Percentiles rank a stretch among this genome's conserved stretches.
These are phyloP conservation scores for Iris macrosiphon DNA, from an alignment of 106 monocot genomes.

Conservation along the genomic window DNA sequence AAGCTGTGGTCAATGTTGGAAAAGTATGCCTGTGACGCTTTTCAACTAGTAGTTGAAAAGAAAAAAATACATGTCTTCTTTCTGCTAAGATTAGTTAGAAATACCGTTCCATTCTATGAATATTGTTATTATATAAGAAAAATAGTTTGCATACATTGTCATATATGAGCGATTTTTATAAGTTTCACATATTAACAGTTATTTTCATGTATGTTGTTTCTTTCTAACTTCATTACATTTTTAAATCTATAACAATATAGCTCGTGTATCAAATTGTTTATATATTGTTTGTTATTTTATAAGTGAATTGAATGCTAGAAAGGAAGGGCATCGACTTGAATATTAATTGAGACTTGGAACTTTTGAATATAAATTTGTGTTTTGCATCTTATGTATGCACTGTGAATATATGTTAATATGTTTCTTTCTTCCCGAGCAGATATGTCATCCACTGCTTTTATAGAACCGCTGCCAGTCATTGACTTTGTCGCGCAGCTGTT, in stretches of 20 bases:
- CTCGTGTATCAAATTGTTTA: no score
- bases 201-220: neutral
- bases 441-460: constrained; percentile 89
- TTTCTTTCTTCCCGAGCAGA: constrained; percentile 33
- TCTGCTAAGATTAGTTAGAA: no score
- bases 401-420: neutral
- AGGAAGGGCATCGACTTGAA: neutral
- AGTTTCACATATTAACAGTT: neutral
- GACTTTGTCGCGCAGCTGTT: constrained; percentile 71
- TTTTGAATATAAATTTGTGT: neutral
- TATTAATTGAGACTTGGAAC: neutral
- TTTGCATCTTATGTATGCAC: neutral
- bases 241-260: neutral
- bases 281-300: neutral
- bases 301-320: neutral
- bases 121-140: no score
- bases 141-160: no score
- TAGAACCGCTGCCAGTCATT: constrained; percentile 73
- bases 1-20: no score
- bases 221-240: neutral
- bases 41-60: no score
- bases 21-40: no score
- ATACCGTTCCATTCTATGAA: no score
- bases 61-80: no score
- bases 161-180: no score